Percentiles rank a stretch among this genome's conserved stretches.
Conservation (phyloP, 148 eudicot genomes). For the Cornus suecica region DNA sequence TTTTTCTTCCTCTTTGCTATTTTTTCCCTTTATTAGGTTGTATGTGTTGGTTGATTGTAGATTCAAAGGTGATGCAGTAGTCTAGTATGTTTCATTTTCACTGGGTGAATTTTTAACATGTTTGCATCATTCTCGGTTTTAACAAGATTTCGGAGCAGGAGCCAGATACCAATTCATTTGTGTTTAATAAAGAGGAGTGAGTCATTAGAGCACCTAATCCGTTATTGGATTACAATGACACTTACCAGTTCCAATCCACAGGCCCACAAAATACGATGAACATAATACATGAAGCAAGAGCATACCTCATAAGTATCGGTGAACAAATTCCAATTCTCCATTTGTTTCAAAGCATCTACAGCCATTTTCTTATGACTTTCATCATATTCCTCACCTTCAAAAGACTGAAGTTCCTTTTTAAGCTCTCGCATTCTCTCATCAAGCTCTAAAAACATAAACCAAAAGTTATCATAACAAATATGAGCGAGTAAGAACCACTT, state of each 20-base stretch:
- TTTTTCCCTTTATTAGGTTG: not conserved
- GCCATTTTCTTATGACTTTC: slow-evolving; percentile 79
- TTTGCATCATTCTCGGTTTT: not conserved
- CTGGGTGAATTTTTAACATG: not conserved
- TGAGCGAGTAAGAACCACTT: slow-evolving; percentile 5
- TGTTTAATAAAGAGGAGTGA: not conserved
- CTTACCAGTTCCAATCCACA: not conserved
- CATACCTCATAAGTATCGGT: slow-evolving; percentile 72
- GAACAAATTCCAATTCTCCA: slow-evolving; percentile 95
- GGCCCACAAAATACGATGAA: not conserved
- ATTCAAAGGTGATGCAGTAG: not conserved
- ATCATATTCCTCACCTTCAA: slow-evolving; percentile 71
- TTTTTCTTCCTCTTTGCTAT: too few relatives aligned
- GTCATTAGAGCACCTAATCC: not conserved
- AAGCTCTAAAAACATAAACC: slow-evolving; percentile 56
- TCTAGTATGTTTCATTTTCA: not conserved
- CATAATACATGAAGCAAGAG: not conserved
- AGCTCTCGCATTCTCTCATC: slow-evolving; percentile 93
- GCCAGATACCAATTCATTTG: not conserved
- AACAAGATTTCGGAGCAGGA: not conserved
- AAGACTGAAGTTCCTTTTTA: slow-evolving; percentile 75
- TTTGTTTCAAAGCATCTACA: slow-evolving; percentile 73
- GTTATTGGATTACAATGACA: not conserved
- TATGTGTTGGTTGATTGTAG: not conserved
- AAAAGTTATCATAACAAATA: slow-evolving; percentile 5